phyloP scores from a whole-genome alignment of 768 basidiomycete species.

The Crepidotus variabilis region DNA sequence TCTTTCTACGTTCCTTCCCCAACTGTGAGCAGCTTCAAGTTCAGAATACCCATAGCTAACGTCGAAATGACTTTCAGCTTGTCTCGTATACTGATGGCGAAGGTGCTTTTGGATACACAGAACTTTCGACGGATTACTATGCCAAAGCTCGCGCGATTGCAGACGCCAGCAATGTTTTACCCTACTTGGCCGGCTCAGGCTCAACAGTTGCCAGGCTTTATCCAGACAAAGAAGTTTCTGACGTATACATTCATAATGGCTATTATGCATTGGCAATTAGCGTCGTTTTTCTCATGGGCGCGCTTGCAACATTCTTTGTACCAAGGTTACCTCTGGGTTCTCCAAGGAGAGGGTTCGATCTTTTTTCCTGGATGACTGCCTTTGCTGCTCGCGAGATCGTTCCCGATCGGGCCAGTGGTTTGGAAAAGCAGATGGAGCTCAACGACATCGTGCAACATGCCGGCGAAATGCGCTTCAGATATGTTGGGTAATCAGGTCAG shows the following conservation, averaged over 20 bases:
- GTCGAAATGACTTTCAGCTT: constrained; percentile 17
- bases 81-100: constrained; percentile 33
- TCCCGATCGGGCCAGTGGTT: constrained; percentile 6
- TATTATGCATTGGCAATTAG: constrained; percentile 22
- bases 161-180: constrained; percentile 36
- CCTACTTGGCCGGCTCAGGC: constrained; percentile 38
- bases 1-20: constrained; percentile 36
- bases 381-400: constrained; percentile 19
- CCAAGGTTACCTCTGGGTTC: constrained; percentile 19
- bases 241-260: constrained; percentile 19
- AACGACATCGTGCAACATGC: constrained; percentile 22
- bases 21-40: constrained; percentile 23
- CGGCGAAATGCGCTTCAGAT: constrained; percentile 26
- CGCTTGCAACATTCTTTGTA: constrained; percentile 24
- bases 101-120: constrained; percentile 34
- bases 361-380: constrained; percentile 23
- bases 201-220: constrained; percentile 32
- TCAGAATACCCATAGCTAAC: background rate
- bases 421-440: constrained; percentile 25
- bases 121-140: constrained; percentile 28
- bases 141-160: constrained; percentile 30
- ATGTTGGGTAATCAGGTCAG: constrained; percentile 5
- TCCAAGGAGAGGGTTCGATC: constrained; percentile 22
- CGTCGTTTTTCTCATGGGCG: constrained; percentile 24
- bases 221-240: constrained; percentile 24